These are phyloP conservation scores for Rhynchospora breviuscula DNA, from an alignment of 176 grass and related monocot genomes.

Conservation along the genomic window DNA sequence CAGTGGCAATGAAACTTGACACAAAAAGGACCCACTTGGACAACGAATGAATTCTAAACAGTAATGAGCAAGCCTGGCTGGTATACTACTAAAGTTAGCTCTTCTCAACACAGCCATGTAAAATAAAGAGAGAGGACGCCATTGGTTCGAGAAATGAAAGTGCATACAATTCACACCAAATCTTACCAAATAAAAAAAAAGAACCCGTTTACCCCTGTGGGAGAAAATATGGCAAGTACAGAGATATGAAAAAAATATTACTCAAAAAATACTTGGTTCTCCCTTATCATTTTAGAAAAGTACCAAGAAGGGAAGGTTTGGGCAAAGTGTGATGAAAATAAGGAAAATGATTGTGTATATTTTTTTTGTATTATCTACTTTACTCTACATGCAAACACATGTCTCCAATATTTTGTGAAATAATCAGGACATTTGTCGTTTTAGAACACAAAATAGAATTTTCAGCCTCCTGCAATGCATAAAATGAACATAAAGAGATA, in stretches of 20 bases:
- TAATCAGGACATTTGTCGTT: not conserved
- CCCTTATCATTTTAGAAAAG: too few relatives aligned
- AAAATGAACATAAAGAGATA: not conserved
- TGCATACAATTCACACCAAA: not conserved
- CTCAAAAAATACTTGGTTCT: too few relatives aligned
- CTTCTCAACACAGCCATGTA: too few relatives aligned
- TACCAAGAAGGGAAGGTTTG: too few relatives aligned
- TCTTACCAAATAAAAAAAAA: not conserved
- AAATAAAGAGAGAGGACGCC: too few relatives aligned
- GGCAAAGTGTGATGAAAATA: too few relatives aligned
- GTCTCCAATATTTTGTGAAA: not conserved
- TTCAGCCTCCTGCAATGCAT: not conserved
- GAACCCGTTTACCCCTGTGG: not conserved
- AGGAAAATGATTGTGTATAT: too few relatives aligned
- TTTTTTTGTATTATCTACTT: not conserved
- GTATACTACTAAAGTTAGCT: too few relatives aligned
- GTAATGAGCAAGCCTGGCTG: too few relatives aligned
- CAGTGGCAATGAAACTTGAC: not conserved
- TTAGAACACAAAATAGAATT: not conserved
- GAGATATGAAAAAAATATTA: too few relatives aligned
- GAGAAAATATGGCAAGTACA: not conserved
- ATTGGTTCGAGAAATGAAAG: too few relatives aligned
- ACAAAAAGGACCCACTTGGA: not conserved
- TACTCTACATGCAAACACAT: not conserved
- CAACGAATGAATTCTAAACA: not conserved